Evolutionary conservation across 441 rosid species (phyloP), one percentile per base, ranked within the genome.

Genomic region (Populus hybrid): DNA sequence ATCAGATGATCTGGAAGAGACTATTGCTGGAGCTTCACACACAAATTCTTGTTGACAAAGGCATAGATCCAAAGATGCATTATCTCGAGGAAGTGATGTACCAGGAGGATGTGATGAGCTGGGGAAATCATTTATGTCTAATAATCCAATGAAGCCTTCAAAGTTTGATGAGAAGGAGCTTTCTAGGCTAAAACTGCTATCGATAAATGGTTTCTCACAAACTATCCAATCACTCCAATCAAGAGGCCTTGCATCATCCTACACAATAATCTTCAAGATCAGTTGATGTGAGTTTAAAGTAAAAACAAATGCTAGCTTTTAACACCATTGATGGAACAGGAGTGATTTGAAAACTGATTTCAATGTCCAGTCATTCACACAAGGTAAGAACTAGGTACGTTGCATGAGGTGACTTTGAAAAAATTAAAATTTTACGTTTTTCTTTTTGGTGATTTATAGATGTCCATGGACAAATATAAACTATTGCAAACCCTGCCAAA

Each of bases 221-320:
- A 94, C 88, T n/a, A 75, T 84, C 97, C 95, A 92, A 72, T 85
- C 80, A 77, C 83, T 88, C 99, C 99, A 95, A 82, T 94, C 95
- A 86, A 90, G 83, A 77, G 82, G 35, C 74, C 32, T 76, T 61
- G 70, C 76, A 72, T 77, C 84, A 81, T 90, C 94, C 87, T 92
- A 83, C 82, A 84, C 50, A 68, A 67, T 75, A 79, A 69, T 32
- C 69, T 70, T 71, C 26, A 59, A 80, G 32, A 35, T 72, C 72
- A 80, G 32, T n/a, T 5, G 28, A 67, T 59, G 28, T 19, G 72
- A 76, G 72, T 57, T 65, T 42, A 30, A 40, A 70, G 21, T 21
- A 76, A 23, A 72, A 2, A 35, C 38, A 67, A 12, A 23, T 40
- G 24, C 24, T 72, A 24, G 40, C 9, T 63, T 68, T 71, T 46